Base-by-base conservation (phyloP, 257 asterid species). In the Rhazya stricta region DNA sequence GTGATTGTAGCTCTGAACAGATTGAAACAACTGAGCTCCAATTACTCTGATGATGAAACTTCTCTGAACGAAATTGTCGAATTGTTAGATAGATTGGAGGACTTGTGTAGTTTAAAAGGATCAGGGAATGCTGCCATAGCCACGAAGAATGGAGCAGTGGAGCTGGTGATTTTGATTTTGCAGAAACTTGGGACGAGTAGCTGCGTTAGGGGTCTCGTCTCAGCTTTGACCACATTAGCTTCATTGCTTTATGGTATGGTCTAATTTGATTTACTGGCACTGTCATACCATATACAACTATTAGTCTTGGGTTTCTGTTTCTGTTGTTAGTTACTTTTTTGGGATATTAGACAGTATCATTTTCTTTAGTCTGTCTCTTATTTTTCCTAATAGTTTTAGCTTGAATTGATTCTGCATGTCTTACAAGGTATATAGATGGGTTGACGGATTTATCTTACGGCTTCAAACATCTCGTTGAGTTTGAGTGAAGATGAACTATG, bases 81-180 rank as follows among this genome's bases (percentile, higher is more conserved):
- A 18, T 72, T 88, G 74, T 76, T 95, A 77, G 94, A 79, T 56
- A 84, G 85, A 39, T 77, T 92, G 83, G 75, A 76, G 34, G 87
- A 48, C 58, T 56, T 83, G 72, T 90, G 93, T 69, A 30, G 81
- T 19, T 88, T 82, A 69, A 78, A 80, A 69, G 97, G 79, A 54
- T 85, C 90, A 1, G 93, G 86, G 7, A 88, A 91, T 82, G 91
- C 87, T 19, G 96, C 96, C 21, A 83, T 94, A 62, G 97, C 96
- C 10, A 29, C 90, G 8, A 89, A 78, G 72, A 90, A 91, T 71
- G 99, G 96, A 76, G 98, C 90, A 21, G 80, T 92, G 36, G 90
- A 85, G 50, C 79, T 91, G 86, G 79, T 92, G 30, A 74, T 84
- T 74, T 84, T 87, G 42, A 71, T 79, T 79, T 87, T 88, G 58